Evolutionary conservation across 345 rosid genomes (phyloP), one percentile per base, ranked within the genome.

Genomic region (Brassica carinata): DNA sequence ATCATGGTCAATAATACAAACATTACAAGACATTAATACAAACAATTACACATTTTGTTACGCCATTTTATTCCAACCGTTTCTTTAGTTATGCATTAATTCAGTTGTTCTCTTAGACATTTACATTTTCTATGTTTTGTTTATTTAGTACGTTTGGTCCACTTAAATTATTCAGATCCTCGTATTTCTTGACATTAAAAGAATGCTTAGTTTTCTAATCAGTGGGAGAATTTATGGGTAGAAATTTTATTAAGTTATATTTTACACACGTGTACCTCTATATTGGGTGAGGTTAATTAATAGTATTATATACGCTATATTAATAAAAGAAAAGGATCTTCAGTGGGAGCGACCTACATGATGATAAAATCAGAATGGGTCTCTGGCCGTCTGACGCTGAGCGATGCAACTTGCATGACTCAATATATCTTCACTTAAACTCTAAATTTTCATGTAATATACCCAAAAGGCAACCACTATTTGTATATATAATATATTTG

Each of bases 221-320:
- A 18, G 8, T 18, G 17, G 71, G 38, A 67, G 15, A 1, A 11
- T 26, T 67, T 67, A 23, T 23, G 19, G 30, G 72, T 6, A 23
- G 18, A 7, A 13, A 43, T 0, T 7, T 14, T 7, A 48, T 51
- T 69, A 14, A 6, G 1, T 51, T n/a, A 27, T 15, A 58, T 19
- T 36, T 57, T 9, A 72, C 75, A 58, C 67, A 34, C 67, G 75
- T 72, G 67, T 34, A 33, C n/a, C 26, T 72, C 67, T 34, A 58
- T 18, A 58, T 58, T 72, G 75, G 31, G 66, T 34, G 55, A 34
- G 7, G 34, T 58, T 18, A 33, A 15, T 23, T 7, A 3, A n/a
- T 5, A 71, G 3, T 23, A 23, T 30, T 31, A 15, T 55, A 19
- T 43, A 45, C 72, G 7, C 48, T 69, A 45, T 14, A 45, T 27